Evolutionary conservation across 1,139 yeast species (phyloP), one percentile per base, ranked within the genome.

Genomic region (Pichia sp.): DNA sequence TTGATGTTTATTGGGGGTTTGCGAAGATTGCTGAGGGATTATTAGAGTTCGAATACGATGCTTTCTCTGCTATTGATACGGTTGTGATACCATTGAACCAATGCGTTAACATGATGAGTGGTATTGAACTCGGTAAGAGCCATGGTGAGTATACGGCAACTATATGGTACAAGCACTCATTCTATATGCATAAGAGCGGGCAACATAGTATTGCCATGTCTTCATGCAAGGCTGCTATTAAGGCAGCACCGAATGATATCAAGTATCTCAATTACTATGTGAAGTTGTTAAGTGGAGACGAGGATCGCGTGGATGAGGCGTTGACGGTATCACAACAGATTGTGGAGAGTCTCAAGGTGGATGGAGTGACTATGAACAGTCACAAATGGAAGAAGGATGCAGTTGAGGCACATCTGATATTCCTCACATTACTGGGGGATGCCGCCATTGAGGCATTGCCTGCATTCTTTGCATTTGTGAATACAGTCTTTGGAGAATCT

Each of bases 391-490:
- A 74, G 50, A 64, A 69, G 49, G 75, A 74, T 42, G 73, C 79
- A 28, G 55, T 86, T 22, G 86, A 84, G 53, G 64, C 86, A 51
- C 83, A 83, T 50, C 66, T 83, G 57, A 80, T 95, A 0, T 87
- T 82, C 48, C 60, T 86, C 34, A 79, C 88, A 3, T 65, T 86
- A 13, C 62, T 77, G 40, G 93, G 85, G 51, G 69, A 76, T 8
- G 61, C 77, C 40, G 41, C 40, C 8, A 91, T 87, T 3, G 63
- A 71, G 1, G 67, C 66, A 33, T 59, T 87, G 19, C 72, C 84
- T 3, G 87, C 77, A 34, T 69, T 84, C 10, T 80, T 86, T 49
- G 69, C 68, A 13, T 57, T 80, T 15, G 82, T 70, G 50, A 71
- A 74, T 35, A 68, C 62, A 34, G 60, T 84, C 22, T 81, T 78